Percentiles rank a stretch among this genome's conserved stretches.
These are phyloP conservation scores for Gaeumannomyces tritici DNA, from an alignment of 2,329 filamentous ascomycete species.

Conservation along the genomic window DNA sequence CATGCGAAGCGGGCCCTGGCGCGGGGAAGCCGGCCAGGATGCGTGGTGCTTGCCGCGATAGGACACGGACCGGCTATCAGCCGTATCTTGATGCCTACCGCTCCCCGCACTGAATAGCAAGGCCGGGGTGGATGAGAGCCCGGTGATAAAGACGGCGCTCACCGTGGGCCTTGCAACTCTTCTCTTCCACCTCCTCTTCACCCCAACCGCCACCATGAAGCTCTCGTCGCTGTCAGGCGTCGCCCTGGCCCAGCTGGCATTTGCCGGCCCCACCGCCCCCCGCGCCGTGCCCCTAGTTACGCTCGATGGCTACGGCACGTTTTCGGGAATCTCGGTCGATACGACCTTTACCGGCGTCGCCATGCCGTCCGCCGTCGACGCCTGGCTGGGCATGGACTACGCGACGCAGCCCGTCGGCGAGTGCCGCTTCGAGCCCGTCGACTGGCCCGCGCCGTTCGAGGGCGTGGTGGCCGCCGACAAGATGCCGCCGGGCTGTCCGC, in stretches of 20 bases:
- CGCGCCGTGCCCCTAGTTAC: neutral
- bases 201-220: neutral
- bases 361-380: slow-evolving; percentile 2
- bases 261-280: neutral
- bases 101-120: too few species aligned
- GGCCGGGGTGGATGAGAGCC: too few species aligned
- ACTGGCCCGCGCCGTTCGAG: neutral
- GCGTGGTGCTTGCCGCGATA: neutral
- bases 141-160: neutral
- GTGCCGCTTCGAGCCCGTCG: neutral
- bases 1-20: too few species aligned
- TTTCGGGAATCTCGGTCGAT: neutral
- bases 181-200: neutral
- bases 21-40: neutral
- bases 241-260: neutral
- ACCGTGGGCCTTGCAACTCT: neutral
- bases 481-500: neutral
- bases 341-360: neutral
- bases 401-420: slow-evolving; percentile 1
- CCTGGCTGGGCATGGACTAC: slow-evolving; percentile 3
- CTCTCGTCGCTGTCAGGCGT: neutral
- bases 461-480: neutral
- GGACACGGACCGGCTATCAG: neutral
- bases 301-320: neutral
- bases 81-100: neutral